Evolutionary conservation across 306 rosid genomes (phyloP).

Genomic region (Dalbergia cochinchinensis): DNA sequence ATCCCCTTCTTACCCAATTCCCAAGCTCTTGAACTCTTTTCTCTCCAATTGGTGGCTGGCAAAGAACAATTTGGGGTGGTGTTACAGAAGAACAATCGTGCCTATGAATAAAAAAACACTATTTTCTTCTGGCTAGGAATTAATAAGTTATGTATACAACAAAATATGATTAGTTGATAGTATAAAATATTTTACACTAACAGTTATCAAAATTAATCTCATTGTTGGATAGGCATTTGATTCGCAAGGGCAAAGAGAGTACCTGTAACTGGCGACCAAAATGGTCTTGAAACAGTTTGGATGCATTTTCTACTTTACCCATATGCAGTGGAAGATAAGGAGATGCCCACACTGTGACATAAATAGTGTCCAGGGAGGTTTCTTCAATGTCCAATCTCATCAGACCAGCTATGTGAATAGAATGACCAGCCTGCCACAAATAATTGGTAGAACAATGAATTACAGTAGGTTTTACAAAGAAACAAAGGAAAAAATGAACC

Average conservation of each 20-base stretch:
- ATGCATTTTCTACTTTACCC: constrained; percentile 87
- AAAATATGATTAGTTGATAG: no score
- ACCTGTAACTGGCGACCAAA: constrained; percentile 94
- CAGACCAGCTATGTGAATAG: constrained; percentile 90
- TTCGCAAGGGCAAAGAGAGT: constrained; percentile 38
- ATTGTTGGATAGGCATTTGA: constrained; percentile 32
- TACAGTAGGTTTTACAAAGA: constrained; percentile 10
- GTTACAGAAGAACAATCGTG: constrained; percentile 36
- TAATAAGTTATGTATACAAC: no score
- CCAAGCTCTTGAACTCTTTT: constrained; percentile 81
- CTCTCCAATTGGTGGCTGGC: constrained; percentile 88
- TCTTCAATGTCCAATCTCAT: constrained; percentile 92
- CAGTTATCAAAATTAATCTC: neutral
- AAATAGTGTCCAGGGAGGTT: constrained; percentile 68
- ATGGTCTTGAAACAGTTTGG: constrained; percentile 71
- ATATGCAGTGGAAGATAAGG: constrained; percentile 87
- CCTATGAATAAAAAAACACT: constrained; percentile 7
- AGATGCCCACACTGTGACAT: constrained; percentile 93
- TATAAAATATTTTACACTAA: no score
- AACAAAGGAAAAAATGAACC: neutral
- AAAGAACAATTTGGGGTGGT: constrained; percentile 36
- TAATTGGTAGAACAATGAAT: constrained; percentile 38
- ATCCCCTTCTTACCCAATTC: constrained; percentile 77
- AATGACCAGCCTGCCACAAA: constrained; percentile 77
- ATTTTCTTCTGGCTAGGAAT: neutral